Evolutionary conservation across 2,329 filamentous ascomycete species (phyloP).

Genomic region (Blumeria hordei): DNA sequence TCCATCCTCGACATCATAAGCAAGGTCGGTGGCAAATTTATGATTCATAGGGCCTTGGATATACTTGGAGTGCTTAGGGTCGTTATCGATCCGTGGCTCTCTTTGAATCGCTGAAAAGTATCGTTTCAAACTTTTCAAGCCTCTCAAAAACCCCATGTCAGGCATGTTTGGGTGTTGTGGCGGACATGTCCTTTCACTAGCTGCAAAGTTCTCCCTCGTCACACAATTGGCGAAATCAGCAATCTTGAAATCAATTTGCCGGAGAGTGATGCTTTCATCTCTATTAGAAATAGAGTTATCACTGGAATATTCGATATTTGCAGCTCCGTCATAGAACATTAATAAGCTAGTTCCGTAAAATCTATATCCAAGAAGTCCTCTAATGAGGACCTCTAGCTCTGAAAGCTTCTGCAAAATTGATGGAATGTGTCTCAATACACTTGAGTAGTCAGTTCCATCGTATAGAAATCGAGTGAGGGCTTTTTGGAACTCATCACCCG

Average conservation of each 20-base stretch:
- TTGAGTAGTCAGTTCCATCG: conserved; percentile 60
- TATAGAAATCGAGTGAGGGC: conserved; percentile 78
- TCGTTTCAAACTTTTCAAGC: conserved; percentile 49
- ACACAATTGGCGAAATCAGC: conserved; percentile 97
- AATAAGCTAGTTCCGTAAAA: conserved; percentile 90
- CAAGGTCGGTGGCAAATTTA: conserved; percentile 2
- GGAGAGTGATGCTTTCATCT: conserved; percentile 15
- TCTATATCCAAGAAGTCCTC: conserved; percentile 57
- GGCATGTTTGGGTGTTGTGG: conserved; percentile 59
- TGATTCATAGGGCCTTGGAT: conserved; percentile 1
- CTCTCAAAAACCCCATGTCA: conserved; percentile 73
- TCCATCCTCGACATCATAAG: conserved; percentile 9
- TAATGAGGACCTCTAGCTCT: conserved; percentile 62
- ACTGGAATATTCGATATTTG: conserved; percentile 25
- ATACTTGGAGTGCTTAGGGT: conserved; percentile 4
- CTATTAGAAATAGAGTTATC: conserved; percentile 17
- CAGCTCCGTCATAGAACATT: conserved; percentile 86
- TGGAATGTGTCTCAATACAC: conserved; percentile 69
- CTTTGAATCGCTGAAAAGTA: conserved; percentile 77
- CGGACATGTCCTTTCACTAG: conserved; percentile 41
- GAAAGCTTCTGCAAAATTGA: conserved; percentile 64
- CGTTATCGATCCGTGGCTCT: conserved; percentile 30
- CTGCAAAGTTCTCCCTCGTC: conserved; percentile 52
- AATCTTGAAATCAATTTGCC: conserved; percentile 76
- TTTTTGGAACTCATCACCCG: conserved; percentile 68